These are phyloP conservation scores for Fraxinus excelsior DNA, from an alignment of 257 asterid species.

Conservation along the genomic window DNA sequence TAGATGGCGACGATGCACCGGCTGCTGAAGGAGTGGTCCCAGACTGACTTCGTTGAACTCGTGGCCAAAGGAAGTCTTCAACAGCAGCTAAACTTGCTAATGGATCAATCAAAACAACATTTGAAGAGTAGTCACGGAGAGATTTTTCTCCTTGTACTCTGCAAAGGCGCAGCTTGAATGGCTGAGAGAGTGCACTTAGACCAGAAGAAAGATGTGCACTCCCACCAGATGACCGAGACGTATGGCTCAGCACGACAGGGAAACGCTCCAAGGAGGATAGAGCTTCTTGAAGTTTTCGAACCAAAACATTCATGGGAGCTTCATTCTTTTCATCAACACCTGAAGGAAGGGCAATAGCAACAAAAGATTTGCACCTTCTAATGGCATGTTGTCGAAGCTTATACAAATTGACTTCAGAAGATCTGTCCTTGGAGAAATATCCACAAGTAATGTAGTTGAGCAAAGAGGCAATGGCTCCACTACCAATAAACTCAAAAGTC, in stretches of 20 bases:
- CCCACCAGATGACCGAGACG: conserved; percentile 73
- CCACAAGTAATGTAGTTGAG: conserved; percentile 91
- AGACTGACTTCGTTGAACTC: conserved; percentile 76
- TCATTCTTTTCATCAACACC: conserved; percentile 42
- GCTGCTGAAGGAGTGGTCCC: conserved; percentile 55
- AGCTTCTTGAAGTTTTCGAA: conserved; percentile 92
- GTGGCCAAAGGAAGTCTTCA: conserved; percentile 94
- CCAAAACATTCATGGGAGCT: conserved; percentile 77
- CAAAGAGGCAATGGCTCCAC: conserved; percentile 86
- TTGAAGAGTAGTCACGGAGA: conserved; percentile 96
- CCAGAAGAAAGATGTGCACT: conserved; percentile 94
- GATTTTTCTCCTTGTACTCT: conserved; percentile 93
- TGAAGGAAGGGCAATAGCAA: conserved; percentile 75
- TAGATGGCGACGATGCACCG: conserved; percentile 55
- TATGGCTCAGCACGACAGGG: conserved; percentile 90
- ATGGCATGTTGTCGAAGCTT: conserved; percentile 85
- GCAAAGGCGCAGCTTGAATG: conserved; percentile 94
- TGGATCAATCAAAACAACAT: conserved; percentile 89
- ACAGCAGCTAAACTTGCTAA: conserved; percentile 93
- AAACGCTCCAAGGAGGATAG: conserved; percentile 89
- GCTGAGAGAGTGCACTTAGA: conserved; percentile 83
- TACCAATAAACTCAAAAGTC: conserved; percentile 94
- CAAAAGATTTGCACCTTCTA: conserved; percentile 79
- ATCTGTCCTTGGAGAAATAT: conserved; percentile 71
- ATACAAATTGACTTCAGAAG: conserved; percentile 67